Base-by-base conservation (phyloP, 371 early-diverging fungal genomes). In the Actinomortierella ambigua region DNA sequence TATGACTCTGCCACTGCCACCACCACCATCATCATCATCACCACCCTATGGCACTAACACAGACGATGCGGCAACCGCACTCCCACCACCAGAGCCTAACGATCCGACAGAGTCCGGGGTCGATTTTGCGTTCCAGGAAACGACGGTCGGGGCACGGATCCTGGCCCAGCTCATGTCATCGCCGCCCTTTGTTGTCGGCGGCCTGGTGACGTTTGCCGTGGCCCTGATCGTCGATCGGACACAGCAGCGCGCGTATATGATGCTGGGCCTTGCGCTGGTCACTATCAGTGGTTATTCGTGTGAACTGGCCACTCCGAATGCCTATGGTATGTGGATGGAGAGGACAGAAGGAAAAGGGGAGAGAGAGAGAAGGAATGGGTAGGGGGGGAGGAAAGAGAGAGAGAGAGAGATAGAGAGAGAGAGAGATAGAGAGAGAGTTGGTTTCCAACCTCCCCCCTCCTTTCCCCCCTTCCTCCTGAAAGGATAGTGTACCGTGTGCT, bases 161-260 rank as follows among this genome's bases (percentile, higher is more conserved):
- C 23, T 65, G 20, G 65, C 70, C 0, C 70, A 69, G 47, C 34
- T 69, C 13, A n/a, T 69, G 17, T 64, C 65, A 0, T 34, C 61
- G 1, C 70, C 65, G 3, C n/a, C 57, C 1, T 65, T 41, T 28
- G 1, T 64, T 6, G 7, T 61, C 15, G 65, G 70, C 11, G 70
- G 65, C 1, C 20, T 69, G 17, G 52, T 57, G 1, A 43, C 70
- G 5, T 64, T 69, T 23, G 50, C 53, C 4, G 50, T 57, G 1
- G 65, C 70, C 18, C 42, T 56, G 27, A 27, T 69, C 13, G 70
- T 61, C 11, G 70, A 65, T 50, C 53, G 65, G 29, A 69, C 61
- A 0, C 70, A 65, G 43, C 71, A 70, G 23, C 49, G 65, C n/a
- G 71, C 65, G 0, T 26, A 61, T 41, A 65, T 65, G 11, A 26